Conservation (phyloP, 139 green algal species). For the Diplosphaera chodatii region DNA sequence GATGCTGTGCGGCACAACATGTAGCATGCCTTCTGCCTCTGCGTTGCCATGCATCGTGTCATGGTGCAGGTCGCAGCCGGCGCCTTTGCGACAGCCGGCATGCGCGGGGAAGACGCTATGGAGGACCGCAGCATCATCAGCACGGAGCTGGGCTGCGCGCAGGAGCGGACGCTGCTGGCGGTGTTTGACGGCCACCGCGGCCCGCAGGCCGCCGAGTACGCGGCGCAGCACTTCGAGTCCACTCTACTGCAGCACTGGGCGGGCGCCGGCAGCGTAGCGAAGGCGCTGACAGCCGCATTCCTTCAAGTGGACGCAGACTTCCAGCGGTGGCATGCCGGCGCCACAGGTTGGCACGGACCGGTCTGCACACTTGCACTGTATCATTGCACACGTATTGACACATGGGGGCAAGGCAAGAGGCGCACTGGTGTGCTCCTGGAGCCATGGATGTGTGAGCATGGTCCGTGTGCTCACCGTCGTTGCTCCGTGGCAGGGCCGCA, state of each 20-base stretch:
- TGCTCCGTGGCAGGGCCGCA: slow-evolving; percentile 17
- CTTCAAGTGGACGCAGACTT: slow-evolving; percentile 37
- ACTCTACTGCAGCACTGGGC: slow-evolving; percentile 23
- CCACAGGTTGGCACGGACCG: background rate
- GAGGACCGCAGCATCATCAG: slow-evolving; percentile 66
- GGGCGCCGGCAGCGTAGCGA: background rate
- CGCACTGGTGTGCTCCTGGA: no score
- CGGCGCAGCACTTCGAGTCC: slow-evolving; percentile 27
- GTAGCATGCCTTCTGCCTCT: no score
- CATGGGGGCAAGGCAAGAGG: no score
- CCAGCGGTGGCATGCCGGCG: slow-evolving; percentile 2
- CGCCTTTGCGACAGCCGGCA: slow-evolving; percentile 29
- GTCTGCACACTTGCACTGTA: background rate
- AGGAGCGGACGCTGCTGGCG: slow-evolving; percentile 24
- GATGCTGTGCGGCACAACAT: no score
- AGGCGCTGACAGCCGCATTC: slow-evolving; percentile 37
- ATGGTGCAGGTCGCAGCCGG: slow-evolving; percentile 22
- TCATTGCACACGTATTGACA: no score
- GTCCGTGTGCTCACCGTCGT: no score
- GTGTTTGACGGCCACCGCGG: slow-evolving; percentile 86
- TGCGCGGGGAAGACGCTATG: slow-evolving; percentile 55
- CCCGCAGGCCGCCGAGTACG: slow-evolving; percentile 41
- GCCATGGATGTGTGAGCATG: no score
- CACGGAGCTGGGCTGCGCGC: background rate
- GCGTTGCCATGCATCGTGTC: background rate